These are phyloP conservation scores for Gilbertella persicaria DNA, from an alignment of 371 early-diverging fungal species.

Conservation along the genomic window DNA sequence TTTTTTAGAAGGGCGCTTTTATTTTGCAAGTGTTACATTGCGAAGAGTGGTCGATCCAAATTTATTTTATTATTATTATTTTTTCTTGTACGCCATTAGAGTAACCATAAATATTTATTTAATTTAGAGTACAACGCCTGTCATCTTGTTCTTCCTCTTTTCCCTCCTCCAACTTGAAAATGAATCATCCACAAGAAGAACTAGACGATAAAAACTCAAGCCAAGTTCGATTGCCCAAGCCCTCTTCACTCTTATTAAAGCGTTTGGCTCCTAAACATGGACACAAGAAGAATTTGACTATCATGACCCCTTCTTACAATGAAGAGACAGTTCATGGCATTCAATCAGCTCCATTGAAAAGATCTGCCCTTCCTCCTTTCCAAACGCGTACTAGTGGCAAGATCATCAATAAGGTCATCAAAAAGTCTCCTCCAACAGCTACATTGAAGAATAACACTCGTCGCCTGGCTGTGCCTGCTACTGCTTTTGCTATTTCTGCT, in stretches of 20 bases:
- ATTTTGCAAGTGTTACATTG: slow-evolving; percentile 15
- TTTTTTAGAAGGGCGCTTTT: slow-evolving; percentile 4
- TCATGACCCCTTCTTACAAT: slow-evolving; percentile 59
- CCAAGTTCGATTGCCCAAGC: slow-evolving; percentile 23
- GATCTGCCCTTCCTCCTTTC: slow-evolving; percentile 21
- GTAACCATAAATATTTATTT: slow-evolving; percentile 17
- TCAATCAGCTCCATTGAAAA: slow-evolving; percentile 56
- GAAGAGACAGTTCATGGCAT: slow-evolving; percentile 33
- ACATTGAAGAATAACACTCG: neutral
- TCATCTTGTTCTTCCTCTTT: slow-evolving; percentile 10
- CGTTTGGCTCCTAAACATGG: slow-evolving; percentile 43
- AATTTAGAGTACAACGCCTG: slow-evolving; percentile 14
- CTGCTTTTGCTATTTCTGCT: slow-evolving; percentile 16
- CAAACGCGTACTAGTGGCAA: neutral
- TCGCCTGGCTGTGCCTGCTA: slow-evolving; percentile 13
- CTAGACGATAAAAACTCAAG: neutral
- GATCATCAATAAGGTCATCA: slow-evolving; percentile 8
- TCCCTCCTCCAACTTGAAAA: neutral
- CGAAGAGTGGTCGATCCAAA: slow-evolving; percentile 4
- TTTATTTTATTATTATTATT: slow-evolving; percentile 2
- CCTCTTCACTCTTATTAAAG: slow-evolving; percentile 45
- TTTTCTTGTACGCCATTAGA: slow-evolving; percentile 16
- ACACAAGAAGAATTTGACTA: slow-evolving; percentile 60
- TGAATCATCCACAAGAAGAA: neutral
- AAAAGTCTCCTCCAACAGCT: slow-evolving; percentile 1